Percentiles rank a stretch among this genome's conserved stretches.
Evolutionary conservation across 495 filamentous ascomycete species (phyloP).

Genomic region (Poronia punctata): DNA sequence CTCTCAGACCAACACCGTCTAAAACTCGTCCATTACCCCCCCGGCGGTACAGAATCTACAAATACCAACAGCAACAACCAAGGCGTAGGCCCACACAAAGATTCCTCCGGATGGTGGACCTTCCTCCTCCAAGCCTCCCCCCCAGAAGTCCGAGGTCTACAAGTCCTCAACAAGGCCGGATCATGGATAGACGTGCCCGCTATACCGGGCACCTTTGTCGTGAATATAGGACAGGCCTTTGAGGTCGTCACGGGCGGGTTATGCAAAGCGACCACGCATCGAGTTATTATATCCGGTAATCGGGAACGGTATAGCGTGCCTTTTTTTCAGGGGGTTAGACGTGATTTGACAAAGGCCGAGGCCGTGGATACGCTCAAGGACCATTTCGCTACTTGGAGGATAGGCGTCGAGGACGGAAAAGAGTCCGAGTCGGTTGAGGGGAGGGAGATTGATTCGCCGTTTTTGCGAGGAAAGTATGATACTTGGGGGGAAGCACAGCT

Average conservation of each 20-base stretch:
- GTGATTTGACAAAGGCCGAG: conserved; percentile 32
- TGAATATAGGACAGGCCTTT: conserved; percentile 53
- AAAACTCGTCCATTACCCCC: conserved; percentile 46
- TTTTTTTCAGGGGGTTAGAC: conserved; percentile 41
- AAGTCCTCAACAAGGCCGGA: conserved; percentile 42
- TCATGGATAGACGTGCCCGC: conserved; percentile 46
- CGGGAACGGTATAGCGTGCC: conserved; percentile 38
- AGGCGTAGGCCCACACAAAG: conserved; percentile 51
- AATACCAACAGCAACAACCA: conserved; percentile 17
- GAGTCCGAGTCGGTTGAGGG: conserved; percentile 17
- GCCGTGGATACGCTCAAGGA: conserved; percentile 24
- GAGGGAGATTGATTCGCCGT: conserved; percentile 33
- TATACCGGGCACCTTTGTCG: conserved; percentile 43
- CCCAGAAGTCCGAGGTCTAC: conserved; percentile 37
- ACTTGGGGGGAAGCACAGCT: conserved; percentile 44
- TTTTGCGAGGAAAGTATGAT: conserved; percentile 36
- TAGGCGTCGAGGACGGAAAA: too few species aligned
- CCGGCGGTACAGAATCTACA: conserved; percentile 23
- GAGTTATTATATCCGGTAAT: conserved; percentile 29
- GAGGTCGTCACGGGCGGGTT: conserved; percentile 48
- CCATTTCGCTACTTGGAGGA: conserved; percentile 19
- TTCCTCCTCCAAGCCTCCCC: conserved; percentile 47
- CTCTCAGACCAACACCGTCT: conserved; percentile 48
- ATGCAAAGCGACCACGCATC: conserved; percentile 47
- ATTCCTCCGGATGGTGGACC: conserved; percentile 51